Evolutionary conservation across 805 yeast genomes (phyloP), one percentile per base, ranked within the genome.

Genomic region (Starmerella tilneyi): DNA sequence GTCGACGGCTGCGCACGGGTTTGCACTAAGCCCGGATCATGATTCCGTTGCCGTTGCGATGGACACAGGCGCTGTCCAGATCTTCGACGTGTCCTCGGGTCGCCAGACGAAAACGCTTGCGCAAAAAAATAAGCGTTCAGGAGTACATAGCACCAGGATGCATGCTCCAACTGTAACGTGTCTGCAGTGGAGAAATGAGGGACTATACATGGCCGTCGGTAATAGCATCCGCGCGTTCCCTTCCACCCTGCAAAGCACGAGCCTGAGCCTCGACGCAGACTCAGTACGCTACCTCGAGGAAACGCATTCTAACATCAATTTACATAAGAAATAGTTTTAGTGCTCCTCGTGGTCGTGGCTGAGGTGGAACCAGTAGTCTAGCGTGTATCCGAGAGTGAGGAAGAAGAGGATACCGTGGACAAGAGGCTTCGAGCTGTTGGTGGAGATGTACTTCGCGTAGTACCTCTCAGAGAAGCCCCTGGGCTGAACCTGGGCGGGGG

Each of bases 321-420:
- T 32, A 40, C 31, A 32, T 21, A 22, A 23, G 15, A 30, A 31
- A 16, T 22, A 9, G n/a, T 42, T 21, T 13, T 28, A 43, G 35
- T 41, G 44, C 28, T 44, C 39, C 49, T 46, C 48, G 48, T 44
- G 43, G 54, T 57, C 59, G 56, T 58, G 60, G 23, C 65, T 55
- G 34, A 63, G 77, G 73, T 89, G 96, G 79, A 84, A 77, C 74
- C 80, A 82, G 78, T 88, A 88, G 72, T 88, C 96, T 71, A 84
- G 72, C 54, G 85, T 73, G 81, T 88, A 88, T 61, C 96, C 96
- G 49, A 83, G 70, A 54, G 75, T 64, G 56, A 84, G 65, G 66
- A 85, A 66, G 64, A 74, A 75, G 47, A 75, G 61, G 51, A 85
- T 81, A 57, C 79, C 70, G 70, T 86, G 95, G 57, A 84, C 61